A percentile compares a stretch with the other conserved stretches of the same genome.
Evolutionary conservation across 2,329 filamentous ascomycete species (phyloP).

Genomic region (Botryotinia convoluta): DNA sequence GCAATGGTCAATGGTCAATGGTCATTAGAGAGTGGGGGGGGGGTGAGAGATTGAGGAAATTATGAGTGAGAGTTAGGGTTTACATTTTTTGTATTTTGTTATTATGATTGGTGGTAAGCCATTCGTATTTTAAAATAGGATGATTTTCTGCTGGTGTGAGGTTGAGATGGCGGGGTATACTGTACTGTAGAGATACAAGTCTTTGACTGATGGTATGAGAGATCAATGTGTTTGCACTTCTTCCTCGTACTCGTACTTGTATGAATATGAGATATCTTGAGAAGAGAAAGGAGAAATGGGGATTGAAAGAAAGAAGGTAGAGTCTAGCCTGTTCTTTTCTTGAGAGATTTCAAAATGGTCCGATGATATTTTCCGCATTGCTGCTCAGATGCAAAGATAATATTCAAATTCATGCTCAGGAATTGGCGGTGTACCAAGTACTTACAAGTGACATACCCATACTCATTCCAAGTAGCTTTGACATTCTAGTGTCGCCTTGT

Average conservation of each 20-base stretch:
- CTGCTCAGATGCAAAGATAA: slow-evolving; percentile 4
- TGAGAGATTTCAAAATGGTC: no score
- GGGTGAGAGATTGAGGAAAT: background rate
- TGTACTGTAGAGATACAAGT: background rate
- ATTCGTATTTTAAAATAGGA: background rate
- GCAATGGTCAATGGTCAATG: background rate
- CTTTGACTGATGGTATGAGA: background rate
- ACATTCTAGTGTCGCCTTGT: slow-evolving; percentile 10
- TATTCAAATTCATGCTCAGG: slow-evolving; percentile 2
- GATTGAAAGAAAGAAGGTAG: background rate
- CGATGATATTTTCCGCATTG: background rate
- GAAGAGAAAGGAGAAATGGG: background rate
- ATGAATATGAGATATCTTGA: background rate
- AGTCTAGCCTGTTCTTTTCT: background rate
- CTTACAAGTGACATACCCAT: slow-evolving; percentile 13
- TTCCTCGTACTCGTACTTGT: background rate
- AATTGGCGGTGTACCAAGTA: slow-evolving; percentile 14
- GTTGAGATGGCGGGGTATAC: background rate
- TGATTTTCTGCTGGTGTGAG: background rate
- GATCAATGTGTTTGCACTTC: background rate
- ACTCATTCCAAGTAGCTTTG: background rate
- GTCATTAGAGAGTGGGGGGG: no score
- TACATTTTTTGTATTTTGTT: background rate
- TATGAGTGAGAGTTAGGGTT: background rate
- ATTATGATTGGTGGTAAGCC: background rate